These are phyloP conservation scores for Phytophthora ohioensis DNA, from an alignment of 352 stramenopile genomes.

Conservation along the genomic window DNA sequence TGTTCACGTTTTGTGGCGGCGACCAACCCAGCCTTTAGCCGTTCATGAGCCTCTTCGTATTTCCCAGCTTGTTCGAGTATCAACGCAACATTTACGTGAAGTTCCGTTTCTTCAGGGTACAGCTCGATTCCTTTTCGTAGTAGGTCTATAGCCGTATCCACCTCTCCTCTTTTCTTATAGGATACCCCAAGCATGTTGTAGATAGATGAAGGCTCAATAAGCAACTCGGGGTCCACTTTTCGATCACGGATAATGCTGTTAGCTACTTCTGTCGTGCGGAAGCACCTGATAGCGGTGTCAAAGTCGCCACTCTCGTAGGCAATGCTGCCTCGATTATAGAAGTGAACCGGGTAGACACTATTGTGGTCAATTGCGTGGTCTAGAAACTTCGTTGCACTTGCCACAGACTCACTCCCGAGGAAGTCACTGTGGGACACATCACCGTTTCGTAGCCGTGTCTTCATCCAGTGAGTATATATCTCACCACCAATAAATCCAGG, in stretches of 20 bases:
- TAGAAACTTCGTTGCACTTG: slow-evolving; percentile 35
- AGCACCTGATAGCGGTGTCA: slow-evolving; percentile 47
- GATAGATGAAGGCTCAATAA: slow-evolving; percentile 42
- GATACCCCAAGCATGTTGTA: slow-evolving; percentile 64
- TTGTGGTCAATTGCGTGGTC: slow-evolving; percentile 42
- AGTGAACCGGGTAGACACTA: slow-evolving; percentile 51
- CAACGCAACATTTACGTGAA: slow-evolving; percentile 62
- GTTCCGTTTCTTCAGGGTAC: slow-evolving; percentile 46
- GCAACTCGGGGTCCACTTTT: slow-evolving; percentile 52
- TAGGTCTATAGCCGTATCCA: slow-evolving; percentile 42
- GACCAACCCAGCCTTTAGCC: slow-evolving; percentile 32
- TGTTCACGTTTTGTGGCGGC: slow-evolving; percentile 30
- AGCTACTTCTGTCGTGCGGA: slow-evolving; percentile 37
- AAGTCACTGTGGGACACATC: slow-evolving; percentile 22
- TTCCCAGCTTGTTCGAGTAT: slow-evolving; percentile 39
- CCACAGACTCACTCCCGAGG: slow-evolving; percentile 43
- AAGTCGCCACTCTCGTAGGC: slow-evolving; percentile 49
- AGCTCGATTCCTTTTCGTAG: slow-evolving; percentile 45
- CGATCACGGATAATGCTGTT: slow-evolving; percentile 45
- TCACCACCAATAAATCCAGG: slow-evolving; percentile 51
- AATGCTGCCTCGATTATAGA: slow-evolving; percentile 46
- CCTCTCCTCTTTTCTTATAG: slow-evolving; percentile 31
- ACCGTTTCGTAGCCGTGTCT: slow-evolving; percentile 9
- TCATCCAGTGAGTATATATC: slow-evolving; percentile 47
- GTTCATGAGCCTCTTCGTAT: slow-evolving; percentile 24